Evolutionary conservation across 169 alveolate genomes (phyloP), one percentile per base, ranked within the genome.

Genomic region (Amoebophrya sp.): DNA sequence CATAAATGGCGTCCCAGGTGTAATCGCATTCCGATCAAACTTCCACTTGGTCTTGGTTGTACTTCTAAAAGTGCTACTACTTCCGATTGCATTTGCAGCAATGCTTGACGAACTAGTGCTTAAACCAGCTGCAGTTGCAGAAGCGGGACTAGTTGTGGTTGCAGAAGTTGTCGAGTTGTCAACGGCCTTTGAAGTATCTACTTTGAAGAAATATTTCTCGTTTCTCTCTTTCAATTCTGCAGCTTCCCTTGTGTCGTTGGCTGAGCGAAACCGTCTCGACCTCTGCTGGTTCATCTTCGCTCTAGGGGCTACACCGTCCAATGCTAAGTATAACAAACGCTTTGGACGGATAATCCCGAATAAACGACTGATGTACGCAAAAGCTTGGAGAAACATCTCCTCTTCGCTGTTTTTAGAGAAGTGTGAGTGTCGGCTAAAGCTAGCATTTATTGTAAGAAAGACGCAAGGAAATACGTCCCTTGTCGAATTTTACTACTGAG

Each of bases 1-100:
- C 99, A 99, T 98, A 94, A 98, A 98, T 89, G 98, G 98, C n/a
- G 99, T 98, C 41, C 99, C 99, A 24, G 99, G 99, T 18, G 99
- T 98, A 91, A 99, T 99, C 90, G 97, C 97, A 95, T 99, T 99
- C 92, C 99, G 96, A 94, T 99, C 99, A 98, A 99, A 92, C 18
- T 34, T 96, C 90, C 6, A 47, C 18, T 47, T 47, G 65, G 6
- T 47, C 18, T 47, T 47, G 29, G 6, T 47, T n/a, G n/a, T n/a
- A n/a, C n/a, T n/a, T n/a, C n/a, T n/a, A n/a, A n/a, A n/a, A n/a
- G n/a, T n/a, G n/a, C n/a, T n/a, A 47, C 29, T 18, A 6, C 29
- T 47, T 12, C 18, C 65, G 65, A 47, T 47, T 18, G 65, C 29
- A 18, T 47, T 47, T 47, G 65, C 65, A 6, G 65, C 65, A 6